Percentiles rank a stretch among this genome's conserved stretches.
phyloP scores from a whole-genome alignment of 305 asterid genomes.

The Solanum aculeatissimum region DNA sequence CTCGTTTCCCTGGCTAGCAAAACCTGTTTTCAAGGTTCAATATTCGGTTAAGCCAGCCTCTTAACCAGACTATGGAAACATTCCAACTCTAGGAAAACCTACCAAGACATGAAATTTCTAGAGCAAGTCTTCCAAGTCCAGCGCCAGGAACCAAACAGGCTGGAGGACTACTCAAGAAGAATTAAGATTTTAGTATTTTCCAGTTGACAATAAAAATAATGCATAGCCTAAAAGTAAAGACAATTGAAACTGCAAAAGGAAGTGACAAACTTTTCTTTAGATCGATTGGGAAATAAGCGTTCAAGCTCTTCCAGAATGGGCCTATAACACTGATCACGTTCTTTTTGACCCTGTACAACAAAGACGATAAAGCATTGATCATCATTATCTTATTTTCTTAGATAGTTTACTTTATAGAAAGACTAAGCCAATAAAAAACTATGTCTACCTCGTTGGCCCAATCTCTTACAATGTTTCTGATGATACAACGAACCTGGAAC shows the following conservation, averaged over 20 bases:
- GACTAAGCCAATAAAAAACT: neutral
- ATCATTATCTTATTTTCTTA: neutral
- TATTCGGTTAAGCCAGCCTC: neutral
- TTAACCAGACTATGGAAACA: neutral
- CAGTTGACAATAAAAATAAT: conserved; percentile 3
- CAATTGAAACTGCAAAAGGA: neutral
- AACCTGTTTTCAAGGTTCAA: conserved; percentile 39
- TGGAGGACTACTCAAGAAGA: conserved; percentile 55
- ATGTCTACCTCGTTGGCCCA: conserved; percentile 87
- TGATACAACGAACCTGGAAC: conserved; percentile 82
- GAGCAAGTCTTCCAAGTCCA: conserved; percentile 96
- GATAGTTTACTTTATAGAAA: neutral
- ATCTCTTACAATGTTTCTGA: conserved; percentile 92
- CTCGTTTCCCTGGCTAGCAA: conserved; percentile 92
- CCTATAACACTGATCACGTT: conserved; percentile 85
- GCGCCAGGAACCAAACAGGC: conserved; percentile 97
- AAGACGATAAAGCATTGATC: neutral
- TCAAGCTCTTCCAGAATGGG: conserved; percentile 86
- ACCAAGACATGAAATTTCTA: conserved; percentile 91
- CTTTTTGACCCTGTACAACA: conserved; percentile 65
- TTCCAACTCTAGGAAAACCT: conserved; percentile 10
- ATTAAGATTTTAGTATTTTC: conserved; percentile 16
- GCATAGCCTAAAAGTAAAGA: neutral
- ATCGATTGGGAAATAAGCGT: conserved; percentile 55
- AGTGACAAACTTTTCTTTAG: conserved; percentile 35